phyloP scores from a whole-genome alignment of 116 monocot genomes.

The Cymodocea nodosa region DNA sequence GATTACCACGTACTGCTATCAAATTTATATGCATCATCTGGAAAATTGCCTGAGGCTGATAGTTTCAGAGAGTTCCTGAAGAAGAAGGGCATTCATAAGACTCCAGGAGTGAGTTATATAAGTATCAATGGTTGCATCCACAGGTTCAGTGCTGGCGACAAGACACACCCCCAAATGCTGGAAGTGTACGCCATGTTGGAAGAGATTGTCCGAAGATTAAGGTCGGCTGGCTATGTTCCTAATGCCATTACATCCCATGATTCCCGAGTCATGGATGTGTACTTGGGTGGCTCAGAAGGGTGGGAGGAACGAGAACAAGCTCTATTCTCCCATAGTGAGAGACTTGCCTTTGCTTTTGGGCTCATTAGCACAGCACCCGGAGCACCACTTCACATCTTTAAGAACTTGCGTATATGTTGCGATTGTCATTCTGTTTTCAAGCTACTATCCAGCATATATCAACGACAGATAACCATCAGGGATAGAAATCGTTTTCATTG shows the following conservation, averaged over 20 bases:
- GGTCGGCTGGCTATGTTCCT: constrained; percentile 22
- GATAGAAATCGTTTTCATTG: constrained; percentile 71
- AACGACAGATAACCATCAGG: constrained; percentile 42
- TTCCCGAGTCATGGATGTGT: constrained; percentile 10
- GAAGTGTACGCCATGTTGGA: constrained; percentile 29
- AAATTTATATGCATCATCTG: constrained; percentile 29
- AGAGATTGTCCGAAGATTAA: constrained; percentile 19
- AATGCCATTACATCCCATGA: constrained; percentile 12
- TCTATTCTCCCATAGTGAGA: constrained; percentile 37
- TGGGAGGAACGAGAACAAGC: constrained; percentile 34
- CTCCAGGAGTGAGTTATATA: constrained; percentile 42
- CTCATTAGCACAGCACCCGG: constrained; percentile 36
- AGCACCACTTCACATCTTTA: constrained; percentile 37
- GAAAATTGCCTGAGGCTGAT: constrained; percentile 37
- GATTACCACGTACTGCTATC: constrained; percentile 58
- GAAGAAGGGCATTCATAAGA: constrained; percentile 18
- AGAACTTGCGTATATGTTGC: constrained; percentile 62
- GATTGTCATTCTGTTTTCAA: constrained; percentile 56
- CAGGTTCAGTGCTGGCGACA: constrained; percentile 34
- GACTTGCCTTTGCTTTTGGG: constrained; percentile 34
- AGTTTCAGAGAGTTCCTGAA: constrained; percentile 25
- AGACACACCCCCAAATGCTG: constrained; percentile 23
- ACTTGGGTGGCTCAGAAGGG: constrained; percentile 12
- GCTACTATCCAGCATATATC: constrained; percentile 34
- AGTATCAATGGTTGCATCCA: constrained; percentile 32